phyloP scores from a whole-genome alignment of 768 basidiomycete species.

The Kwoniella dejecticola region DNA sequence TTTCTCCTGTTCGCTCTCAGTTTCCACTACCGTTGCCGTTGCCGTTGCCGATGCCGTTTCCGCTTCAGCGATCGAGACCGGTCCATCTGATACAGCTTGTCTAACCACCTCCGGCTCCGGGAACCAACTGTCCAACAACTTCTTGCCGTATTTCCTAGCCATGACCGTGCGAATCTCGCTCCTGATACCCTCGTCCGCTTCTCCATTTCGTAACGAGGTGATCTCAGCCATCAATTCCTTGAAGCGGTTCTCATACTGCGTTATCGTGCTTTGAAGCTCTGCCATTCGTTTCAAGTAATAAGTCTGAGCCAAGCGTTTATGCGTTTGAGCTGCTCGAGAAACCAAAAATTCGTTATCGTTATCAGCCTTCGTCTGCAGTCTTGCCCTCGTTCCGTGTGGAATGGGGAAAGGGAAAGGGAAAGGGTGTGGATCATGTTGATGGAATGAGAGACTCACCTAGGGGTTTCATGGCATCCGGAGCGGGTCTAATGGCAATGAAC shows the following conservation, averaged over 20 bases:
- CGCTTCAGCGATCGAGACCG: neutral
- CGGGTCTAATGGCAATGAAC: slow-evolving; percentile 22
- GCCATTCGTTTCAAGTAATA: slow-evolving; percentile 70
- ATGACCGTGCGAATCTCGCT: slow-evolving; percentile 51
- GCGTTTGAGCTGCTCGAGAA: slow-evolving; percentile 63
- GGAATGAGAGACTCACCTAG: slow-evolving; percentile 60
- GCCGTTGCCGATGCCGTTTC: slow-evolving; percentile 5
- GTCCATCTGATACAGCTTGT: slow-evolving; percentile 24
- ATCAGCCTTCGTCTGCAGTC: no score
- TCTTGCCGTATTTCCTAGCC: slow-evolving; percentile 43
- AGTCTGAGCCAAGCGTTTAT: slow-evolving; percentile 72
- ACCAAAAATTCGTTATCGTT: no score
- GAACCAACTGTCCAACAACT: slow-evolving; percentile 42
- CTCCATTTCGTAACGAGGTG: slow-evolving; percentile 70
- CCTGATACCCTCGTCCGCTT: slow-evolving; percentile 66
- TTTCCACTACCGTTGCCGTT: no score
- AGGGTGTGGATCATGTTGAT: neutral
- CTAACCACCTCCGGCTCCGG: slow-evolving; percentile 30
- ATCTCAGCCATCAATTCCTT: slow-evolving; percentile 77
- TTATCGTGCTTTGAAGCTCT: slow-evolving; percentile 72
- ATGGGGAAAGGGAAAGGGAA: no score
- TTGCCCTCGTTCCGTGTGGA: no score
- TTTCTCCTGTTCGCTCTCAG: no score
- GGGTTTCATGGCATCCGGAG: slow-evolving; percentile 61
- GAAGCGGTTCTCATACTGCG: slow-evolving; percentile 74